phyloP scores from a whole-genome alignment of 1,284 basidiomycete genomes.

The Cerrena zonata region DNA sequence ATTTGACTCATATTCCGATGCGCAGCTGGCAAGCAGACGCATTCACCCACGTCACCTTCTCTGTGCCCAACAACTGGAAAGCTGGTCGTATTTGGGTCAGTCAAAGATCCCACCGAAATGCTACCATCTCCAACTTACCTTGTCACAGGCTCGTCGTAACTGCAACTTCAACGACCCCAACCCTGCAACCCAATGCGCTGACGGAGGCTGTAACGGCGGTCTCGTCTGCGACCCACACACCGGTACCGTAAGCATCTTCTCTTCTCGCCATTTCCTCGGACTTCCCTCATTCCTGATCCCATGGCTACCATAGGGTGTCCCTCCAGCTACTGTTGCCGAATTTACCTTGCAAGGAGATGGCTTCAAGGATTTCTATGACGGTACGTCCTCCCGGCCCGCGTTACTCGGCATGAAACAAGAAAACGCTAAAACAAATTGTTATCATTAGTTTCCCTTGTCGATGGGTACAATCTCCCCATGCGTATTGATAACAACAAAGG shows the following conservation, averaged over 20 bases:
- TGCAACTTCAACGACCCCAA: conserved; percentile 38
- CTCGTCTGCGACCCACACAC: conserved; percentile 35
- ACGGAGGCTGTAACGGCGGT: conserved; percentile 45
- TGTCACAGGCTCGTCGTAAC: conserved; percentile 34
- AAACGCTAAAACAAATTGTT: too few relatives aligned
- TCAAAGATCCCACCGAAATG: not conserved
- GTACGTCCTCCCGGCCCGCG: conserved; percentile 16
- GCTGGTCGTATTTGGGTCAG: conserved; percentile 36
- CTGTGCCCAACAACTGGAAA: conserved; percentile 34
- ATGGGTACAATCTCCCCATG: conserved; percentile 39
- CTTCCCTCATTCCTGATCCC: not conserved
- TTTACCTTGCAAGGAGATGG: conserved; percentile 33
- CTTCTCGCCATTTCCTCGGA: not conserved
- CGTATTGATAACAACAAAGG: conserved; percentile 36
- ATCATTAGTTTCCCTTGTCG: conserved; percentile 32
- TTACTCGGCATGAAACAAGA: not conserved
- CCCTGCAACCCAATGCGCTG: conserved; percentile 37
- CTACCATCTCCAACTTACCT: not conserved
- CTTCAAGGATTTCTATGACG: conserved; percentile 37
- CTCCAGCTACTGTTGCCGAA: conserved; percentile 41
- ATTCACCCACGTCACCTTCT: conserved; percentile 27
- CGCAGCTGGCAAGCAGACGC: conserved; percentile 29
- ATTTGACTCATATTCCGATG: not conserved
- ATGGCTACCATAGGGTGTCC: conserved; percentile 27
- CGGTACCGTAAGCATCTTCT: conserved; percentile 31